A percentile compares a stretch with the other conserved stretches of the same genome.
Evolutionary conservation across 495 filamentous ascomycete genomes (phyloP).

Genomic region (Penicillium canariense): DNA sequence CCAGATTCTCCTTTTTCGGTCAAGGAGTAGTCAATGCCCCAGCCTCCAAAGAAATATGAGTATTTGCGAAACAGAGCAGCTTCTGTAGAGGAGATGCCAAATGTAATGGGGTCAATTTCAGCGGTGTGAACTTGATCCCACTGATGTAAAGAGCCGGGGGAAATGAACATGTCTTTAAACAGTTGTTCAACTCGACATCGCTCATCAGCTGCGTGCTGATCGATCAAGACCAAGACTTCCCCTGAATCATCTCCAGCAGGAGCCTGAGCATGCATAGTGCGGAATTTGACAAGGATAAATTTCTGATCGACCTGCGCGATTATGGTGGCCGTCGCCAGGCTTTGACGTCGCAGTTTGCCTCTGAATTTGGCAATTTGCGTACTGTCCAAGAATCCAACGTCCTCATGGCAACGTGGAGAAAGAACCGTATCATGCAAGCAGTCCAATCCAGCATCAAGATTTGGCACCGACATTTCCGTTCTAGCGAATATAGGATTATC

Average conservation of each 20-base stretch:
- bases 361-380: constrained; percentile 30
- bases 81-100: constrained; percentile 62
- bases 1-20: constrained; percentile 9
- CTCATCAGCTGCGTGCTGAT: constrained; percentile 96
- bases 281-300: constrained; percentile 73
- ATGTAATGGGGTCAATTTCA: constrained; percentile 53
- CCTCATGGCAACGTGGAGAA: constrained; percentile 12
- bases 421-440: not conserved
- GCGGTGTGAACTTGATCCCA: constrained; percentile 24
- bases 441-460: constrained; percentile 17
- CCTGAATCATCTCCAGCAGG: not conserved
- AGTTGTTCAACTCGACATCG: constrained; percentile 76
- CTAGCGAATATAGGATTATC: constrained; percentile 60
- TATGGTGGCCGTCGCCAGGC: constrained; percentile 60
- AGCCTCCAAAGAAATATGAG: constrained; percentile 55
- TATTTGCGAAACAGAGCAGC: constrained; percentile 52
- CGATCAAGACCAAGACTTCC: constrained; percentile 67
- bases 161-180: constrained; percentile 44
- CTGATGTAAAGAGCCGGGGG: not conserved
- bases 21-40: constrained; percentile 68
- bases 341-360: constrained; percentile 64
- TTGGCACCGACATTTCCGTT: constrained; percentile 50
- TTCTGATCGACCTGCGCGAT: constrained; percentile 86
- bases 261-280: not conserved
- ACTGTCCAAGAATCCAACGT: constrained; percentile 11